Base-by-base conservation (phyloP, 148 eudicot genomes). In the Amaranthus palmeri region DNA sequence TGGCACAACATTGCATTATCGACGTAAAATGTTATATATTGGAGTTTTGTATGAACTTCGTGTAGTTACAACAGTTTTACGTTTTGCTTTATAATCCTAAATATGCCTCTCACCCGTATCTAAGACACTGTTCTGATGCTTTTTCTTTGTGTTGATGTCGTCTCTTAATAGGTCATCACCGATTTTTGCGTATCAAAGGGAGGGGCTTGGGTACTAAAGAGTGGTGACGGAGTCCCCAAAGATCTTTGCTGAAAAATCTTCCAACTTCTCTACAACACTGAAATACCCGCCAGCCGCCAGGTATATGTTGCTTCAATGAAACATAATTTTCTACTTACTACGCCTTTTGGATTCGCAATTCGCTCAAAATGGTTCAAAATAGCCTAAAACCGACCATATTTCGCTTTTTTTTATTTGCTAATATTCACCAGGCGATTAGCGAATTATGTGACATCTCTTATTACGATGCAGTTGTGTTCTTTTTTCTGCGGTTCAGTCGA, bases 131-230 rank as follows among this genome's bases (percentile, higher is more conserved):
- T 10, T 13, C 8, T 13, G 5, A 25, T n/a, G 41, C 15, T 25
- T 15, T 54, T 70, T 5, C n/a, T 44, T 7, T 42, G 17, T 53
- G 18, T n/a, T 49, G 55, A n/a, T 5, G 47, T 56, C 43, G 58
- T 4, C 60, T 51, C 61, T 48, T 49, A 74, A 75, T 86, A 90
- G 96, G 89, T 87, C n/a, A 68, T 87, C 41, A 71, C 36, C 44
- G 96, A 90, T 72, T 63, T 86, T 41, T 90, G 96, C 47, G 68
- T 78, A 53, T 76, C 86, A n/a, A 76, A 86, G 74, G 85, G 85
- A 46, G 82, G 87, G 65, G 83, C 79, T 36, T 90, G 96, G 92
- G 77, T 83, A 56, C 71, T 90, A 55, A 87, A 73, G 80, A 74
- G 77, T 43, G 88, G 88, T 46, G 92, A 86, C 71, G 86, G 86